A percentile compares a stretch with the other conserved stretches of the same genome.
Evolutionary conservation across 1,284 basidiomycete genomes (phyloP).

Genomic region (Apiotrichum gamsii): DNA sequence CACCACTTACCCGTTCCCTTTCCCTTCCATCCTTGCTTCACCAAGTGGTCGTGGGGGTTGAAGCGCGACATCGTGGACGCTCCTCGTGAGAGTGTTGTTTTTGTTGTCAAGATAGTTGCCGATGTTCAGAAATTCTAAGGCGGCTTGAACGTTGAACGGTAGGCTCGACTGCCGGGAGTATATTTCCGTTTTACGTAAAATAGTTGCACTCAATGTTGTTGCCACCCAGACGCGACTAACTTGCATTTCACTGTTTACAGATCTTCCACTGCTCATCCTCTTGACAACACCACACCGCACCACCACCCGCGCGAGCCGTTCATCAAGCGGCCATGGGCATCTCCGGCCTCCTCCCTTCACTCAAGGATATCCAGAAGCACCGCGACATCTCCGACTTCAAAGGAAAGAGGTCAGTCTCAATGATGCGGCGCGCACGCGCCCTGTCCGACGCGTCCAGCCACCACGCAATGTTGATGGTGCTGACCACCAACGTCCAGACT

Average conservation of each 20-base stretch:
- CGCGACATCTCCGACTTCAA: conserved; percentile 72
- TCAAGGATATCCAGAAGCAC: conserved; percentile 80
- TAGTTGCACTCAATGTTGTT: too few relatives aligned
- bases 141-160: too few relatives aligned
- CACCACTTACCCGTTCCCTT: too few relatives aligned
- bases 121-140: too few relatives aligned
- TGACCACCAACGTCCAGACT: conserved; percentile 16
- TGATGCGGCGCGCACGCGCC: neutral
- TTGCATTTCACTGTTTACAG: neutral
- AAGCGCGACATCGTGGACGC: conserved; percentile 58
- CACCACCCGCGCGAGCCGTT: too few relatives aligned
- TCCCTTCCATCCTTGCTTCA: too few relatives aligned
- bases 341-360: conserved; percentile 80
- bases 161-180: too few relatives aligned
- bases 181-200: too few relatives aligned
- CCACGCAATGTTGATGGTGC: neutral
- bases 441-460: neutral
- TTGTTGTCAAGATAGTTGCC: too few relatives aligned
- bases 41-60: too few relatives aligned
- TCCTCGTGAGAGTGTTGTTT: too few relatives aligned
- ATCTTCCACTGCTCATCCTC: too few relatives aligned
- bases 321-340: conserved; percentile 69
- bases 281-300: neutral
- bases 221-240: conserved; percentile 15
- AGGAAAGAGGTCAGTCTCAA: conserved; percentile 62